phyloP scores from a whole-genome alignment of 2,329 filamentous ascomycete genomes.

The Tolypocladium inflatum region DNA sequence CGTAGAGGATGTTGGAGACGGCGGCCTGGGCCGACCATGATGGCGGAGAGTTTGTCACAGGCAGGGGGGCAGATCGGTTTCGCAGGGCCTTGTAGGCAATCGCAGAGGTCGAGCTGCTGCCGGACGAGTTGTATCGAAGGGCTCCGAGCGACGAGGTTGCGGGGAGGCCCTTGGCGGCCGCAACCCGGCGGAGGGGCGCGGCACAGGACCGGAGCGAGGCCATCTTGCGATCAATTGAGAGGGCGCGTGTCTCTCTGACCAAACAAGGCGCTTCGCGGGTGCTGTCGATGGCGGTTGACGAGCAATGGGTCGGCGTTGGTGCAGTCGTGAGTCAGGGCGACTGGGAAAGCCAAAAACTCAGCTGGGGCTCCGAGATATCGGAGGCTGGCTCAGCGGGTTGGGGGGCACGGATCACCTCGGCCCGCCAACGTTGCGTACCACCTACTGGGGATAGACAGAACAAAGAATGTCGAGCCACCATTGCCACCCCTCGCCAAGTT shows the following conservation, averaged over 20 bases:
- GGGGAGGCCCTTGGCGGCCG: constrained; percentile 18
- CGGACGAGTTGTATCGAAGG: constrained; percentile 29
- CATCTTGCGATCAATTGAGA: constrained; percentile 22
- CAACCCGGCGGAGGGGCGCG: constrained; percentile 28
- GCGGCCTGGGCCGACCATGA: constrained; percentile 87
- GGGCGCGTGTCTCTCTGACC: background rate
- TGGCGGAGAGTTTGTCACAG: constrained; percentile 65
- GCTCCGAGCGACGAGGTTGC: constrained; percentile 14
- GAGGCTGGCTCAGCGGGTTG: constrained; percentile 3
- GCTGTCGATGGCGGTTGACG: constrained; percentile 1
- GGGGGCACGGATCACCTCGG: background rate
- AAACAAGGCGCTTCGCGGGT: background rate
- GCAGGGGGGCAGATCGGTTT: constrained; percentile 75
- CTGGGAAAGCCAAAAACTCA: constrained; percentile 2
- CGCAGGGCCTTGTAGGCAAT: constrained; percentile 96
- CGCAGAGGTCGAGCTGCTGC: constrained; percentile 75
- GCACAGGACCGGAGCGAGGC: constrained; percentile 33
- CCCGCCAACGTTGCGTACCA: background rate
- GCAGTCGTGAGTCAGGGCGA: background rate
- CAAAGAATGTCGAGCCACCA: too few species aligned
- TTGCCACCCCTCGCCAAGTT: too few species aligned
- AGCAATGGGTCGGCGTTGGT: background rate
- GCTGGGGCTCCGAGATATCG: constrained; percentile 10
- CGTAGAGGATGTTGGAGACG: constrained; percentile 97
- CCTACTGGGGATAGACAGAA: too few species aligned